Conservation (phyloP, 352 stramenopile genomes). For the Saprolegnia diclina region DNA sequence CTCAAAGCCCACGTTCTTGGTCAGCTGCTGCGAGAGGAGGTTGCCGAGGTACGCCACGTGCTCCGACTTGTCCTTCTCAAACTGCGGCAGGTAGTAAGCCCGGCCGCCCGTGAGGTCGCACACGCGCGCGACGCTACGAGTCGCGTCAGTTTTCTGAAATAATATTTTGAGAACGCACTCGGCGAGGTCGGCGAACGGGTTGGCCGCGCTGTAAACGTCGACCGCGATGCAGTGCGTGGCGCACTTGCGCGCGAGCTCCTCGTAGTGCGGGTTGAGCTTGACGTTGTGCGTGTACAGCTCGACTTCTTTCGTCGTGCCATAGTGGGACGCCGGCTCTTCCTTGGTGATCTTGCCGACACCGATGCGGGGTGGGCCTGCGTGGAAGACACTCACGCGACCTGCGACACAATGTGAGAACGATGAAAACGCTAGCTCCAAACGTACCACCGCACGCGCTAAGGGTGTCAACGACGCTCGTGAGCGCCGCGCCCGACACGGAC, state of each 20-base stretch:
- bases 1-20: conserved; percentile 75
- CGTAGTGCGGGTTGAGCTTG: conserved; percentile 54
- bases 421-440: background rate
- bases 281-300: conserved; percentile 68
- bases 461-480: conserved; percentile 74
- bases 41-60: conserved; percentile 31
- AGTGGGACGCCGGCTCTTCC: conserved; percentile 70
- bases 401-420: no score
- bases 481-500: conserved; percentile 60
- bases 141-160: background rate
- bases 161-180: conserved; percentile 29
- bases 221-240: conserved; percentile 77
- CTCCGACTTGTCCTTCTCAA: conserved; percentile 78
- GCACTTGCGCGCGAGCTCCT: conserved; percentile 54
- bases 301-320: conserved; percentile 81
- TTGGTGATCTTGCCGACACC: conserved; percentile 72
- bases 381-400: conserved; percentile 60
- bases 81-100: conserved; percentile 81
- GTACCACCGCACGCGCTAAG: conserved; percentile 48
- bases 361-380: conserved; percentile 64
- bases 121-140: conserved; percentile 47
- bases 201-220: conserved; percentile 81
- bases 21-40: conserved; percentile 52
- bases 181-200: conserved; percentile 74
- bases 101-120: conserved; percentile 81